Evolutionary conservation across 495 filamentous ascomycete species (phyloP).

Genomic region (Penicillium subrubescens): DNA sequence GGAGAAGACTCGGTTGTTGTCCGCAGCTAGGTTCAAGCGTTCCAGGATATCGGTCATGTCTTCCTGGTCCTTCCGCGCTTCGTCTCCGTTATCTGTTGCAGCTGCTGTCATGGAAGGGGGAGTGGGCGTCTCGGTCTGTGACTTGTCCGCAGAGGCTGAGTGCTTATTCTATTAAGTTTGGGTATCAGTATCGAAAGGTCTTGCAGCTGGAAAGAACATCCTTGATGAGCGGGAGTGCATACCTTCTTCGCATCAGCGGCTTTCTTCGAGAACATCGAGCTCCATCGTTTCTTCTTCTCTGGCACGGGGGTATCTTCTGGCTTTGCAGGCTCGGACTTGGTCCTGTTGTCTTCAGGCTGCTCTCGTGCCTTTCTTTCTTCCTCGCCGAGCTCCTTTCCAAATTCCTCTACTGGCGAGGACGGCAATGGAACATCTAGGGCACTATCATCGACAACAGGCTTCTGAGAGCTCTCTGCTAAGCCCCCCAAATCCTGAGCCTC

Average conservation of each 20-base stretch:
- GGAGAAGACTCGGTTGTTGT: conserved; percentile 80
- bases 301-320: conserved; percentile 17
- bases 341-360: conserved; percentile 21
- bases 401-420: conserved; percentile 42
- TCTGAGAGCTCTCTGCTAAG: conserved; percentile 3
- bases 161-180: conserved; percentile 11
- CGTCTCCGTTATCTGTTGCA: conserved; percentile 31
- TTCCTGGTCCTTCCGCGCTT: conserved; percentile 63
- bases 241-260: conserved; percentile 44
- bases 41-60: conserved; percentile 79
- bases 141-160: not conserved
- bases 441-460: conserved; percentile 23
- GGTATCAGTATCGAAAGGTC: not conserved
- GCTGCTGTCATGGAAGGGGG: conserved; percentile 17
- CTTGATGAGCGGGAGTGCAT: not conserved
- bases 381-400: conserved; percentile 40
- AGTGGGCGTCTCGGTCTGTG: conserved; percentile 8
- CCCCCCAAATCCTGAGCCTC: not conserved
- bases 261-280: conserved; percentile 44
- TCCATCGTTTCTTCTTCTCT: conserved; percentile 51
- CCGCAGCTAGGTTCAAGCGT: conserved; percentile 74
- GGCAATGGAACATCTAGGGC: conserved; percentile 40
- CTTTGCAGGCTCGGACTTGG: conserved; percentile 24
- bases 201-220: not conserved
- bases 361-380: conserved; percentile 32